These are phyloP conservation scores for Dryadomyces quercivorus DNA, from an alignment of 2,329 filamentous ascomycete species.

Conservation along the genomic window DNA sequence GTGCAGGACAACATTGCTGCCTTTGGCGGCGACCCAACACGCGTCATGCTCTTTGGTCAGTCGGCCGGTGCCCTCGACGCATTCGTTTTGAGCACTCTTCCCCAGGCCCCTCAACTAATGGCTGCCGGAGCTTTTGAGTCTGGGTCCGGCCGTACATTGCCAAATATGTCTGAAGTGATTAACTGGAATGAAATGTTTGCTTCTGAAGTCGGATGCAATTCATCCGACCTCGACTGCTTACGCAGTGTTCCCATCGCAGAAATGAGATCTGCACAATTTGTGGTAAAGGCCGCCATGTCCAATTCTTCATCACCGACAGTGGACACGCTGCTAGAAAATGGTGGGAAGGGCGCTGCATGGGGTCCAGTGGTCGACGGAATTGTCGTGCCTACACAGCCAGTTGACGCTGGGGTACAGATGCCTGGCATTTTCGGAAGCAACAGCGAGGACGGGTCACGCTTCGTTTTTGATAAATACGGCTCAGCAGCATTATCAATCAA, in stretches of 20 bases:
- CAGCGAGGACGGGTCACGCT: conserved; percentile 15
- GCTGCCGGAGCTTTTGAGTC: conserved; percentile 16
- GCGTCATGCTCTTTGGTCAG: conserved; percentile 10
- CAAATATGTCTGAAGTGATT: conserved; percentile 5
- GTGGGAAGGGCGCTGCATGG: not conserved
- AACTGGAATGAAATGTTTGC: conserved; percentile 7
- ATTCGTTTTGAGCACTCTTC: conserved; percentile 16
- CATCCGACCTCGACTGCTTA: conserved; percentile 11
- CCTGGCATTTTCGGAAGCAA: conserved; percentile 18
- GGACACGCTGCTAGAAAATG: not conserved
- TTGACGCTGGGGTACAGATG: conserved; percentile 7
- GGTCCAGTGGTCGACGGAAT: conserved; percentile 16
- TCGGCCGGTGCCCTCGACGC: conserved; percentile 16
- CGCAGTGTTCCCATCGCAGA: not conserved
- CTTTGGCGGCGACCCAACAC: conserved; percentile 5
- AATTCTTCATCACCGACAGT: not conserved
- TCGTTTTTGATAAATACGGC: conserved; percentile 13
- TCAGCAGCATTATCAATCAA: conserved; percentile 7
- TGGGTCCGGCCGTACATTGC: conserved; percentile 13
- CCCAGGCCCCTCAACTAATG: conserved; percentile 15
- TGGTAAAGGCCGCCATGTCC: not conserved
- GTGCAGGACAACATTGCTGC: conserved; percentile 4
- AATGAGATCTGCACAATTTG: not conserved
- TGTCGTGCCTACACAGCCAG: conserved; percentile 15
- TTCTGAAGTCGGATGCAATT: conserved; percentile 15